Conservation (phyloP, 176 grass and related monocot species). For the Oryza meyeriana region DNA sequence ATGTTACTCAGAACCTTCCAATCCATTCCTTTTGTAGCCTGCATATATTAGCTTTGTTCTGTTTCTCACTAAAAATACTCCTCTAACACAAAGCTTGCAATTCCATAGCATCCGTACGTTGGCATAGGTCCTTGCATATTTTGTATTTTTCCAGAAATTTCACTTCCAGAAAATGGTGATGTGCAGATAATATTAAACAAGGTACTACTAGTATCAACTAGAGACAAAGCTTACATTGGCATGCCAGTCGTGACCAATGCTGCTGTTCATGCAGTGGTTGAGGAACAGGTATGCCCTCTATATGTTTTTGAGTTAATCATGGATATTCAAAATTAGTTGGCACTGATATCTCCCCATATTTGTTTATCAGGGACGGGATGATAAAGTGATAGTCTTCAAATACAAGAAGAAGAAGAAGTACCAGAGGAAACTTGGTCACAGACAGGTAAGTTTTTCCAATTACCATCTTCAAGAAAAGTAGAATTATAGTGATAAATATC, state of each 20-base stretch:
- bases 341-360: slow-evolving; percentile 19
- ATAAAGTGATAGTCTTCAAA: slow-evolving; percentile 89
- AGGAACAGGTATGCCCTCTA: slow-evolving; percentile 54
- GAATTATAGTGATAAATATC: neutral
- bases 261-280: slow-evolving; percentile 86
- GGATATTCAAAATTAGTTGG: slow-evolving; percentile 7
- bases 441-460: slow-evolving; percentile 55
- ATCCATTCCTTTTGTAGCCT: neutral
- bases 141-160: slow-evolving; percentile 11
- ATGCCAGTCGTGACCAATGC: slow-evolving; percentile 98
- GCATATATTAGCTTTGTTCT: slow-evolving; percentile 8
- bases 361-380: slow-evolving; percentile 62
- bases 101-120: neutral
- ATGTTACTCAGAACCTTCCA: neutral
- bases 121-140: neutral
- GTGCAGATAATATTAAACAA: slow-evolving; percentile 94
- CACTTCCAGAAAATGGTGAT: slow-evolving; percentile 12
- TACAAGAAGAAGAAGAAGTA: slow-evolving; percentile 99
- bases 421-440: slow-evolving; percentile 77
- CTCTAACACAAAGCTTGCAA: neutral
- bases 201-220: slow-evolving; percentile 85
- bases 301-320: neutral
- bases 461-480: neutral
- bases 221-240: slow-evolving; percentile 87
- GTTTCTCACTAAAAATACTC: neutral